Base-by-base conservation (phyloP, 169 alveolate species). In the Cryptosporidium sp. region DNA sequence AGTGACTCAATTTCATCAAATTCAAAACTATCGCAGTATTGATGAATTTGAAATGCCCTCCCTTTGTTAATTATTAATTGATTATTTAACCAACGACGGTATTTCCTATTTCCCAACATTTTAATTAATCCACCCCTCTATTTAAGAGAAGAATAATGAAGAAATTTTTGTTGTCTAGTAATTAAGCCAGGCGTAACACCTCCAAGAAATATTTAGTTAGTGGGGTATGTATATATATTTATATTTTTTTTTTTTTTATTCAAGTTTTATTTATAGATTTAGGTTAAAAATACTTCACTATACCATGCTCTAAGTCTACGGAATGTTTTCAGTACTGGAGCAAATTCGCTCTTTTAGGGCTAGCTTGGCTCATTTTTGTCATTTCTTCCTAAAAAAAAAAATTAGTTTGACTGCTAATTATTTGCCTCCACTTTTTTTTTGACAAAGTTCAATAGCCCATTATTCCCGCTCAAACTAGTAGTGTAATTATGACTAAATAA, bases 91-190 rank as follows among this genome's bases (percentile, higher is more conserved):
- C 84, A 70, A 70, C 84, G 84, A 45, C 84, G 84, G 26, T 70
- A 70, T 45, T 70, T 70, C 84, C 84, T 70, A 45, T 43, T 70
- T 29, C 84, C 84, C 65, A 70, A n/a, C 84, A 70, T 70, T 23
- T 23, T 45, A 45, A 55, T 55, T 55, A 55, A 21, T 48, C 21
- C 67, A 23, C 37, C 37, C 39, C 21, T 23, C n/a, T 26, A 7
- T 26, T 55, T 1, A 21, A n/a, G 21, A n/a, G 18, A 9, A 21
- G 35, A 55, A 8, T 55, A 9, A 6, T 26, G 23, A 10, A 55
- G 14, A 55, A 23, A 55, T 55, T n/a, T 9, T 9, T 8, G 23
- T 12, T 26, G 16, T 23, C 37, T 26, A 55, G 67, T 55, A 55
- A 55, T 16, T 23, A 2, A 26, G 23, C 8, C 14, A 55, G 37